A percentile compares a stretch with the other conserved stretches of the same genome.
Conservation (phyloP, 2,329 filamentous ascomycete genomes). For the Epichloe uncinata region DNA sequence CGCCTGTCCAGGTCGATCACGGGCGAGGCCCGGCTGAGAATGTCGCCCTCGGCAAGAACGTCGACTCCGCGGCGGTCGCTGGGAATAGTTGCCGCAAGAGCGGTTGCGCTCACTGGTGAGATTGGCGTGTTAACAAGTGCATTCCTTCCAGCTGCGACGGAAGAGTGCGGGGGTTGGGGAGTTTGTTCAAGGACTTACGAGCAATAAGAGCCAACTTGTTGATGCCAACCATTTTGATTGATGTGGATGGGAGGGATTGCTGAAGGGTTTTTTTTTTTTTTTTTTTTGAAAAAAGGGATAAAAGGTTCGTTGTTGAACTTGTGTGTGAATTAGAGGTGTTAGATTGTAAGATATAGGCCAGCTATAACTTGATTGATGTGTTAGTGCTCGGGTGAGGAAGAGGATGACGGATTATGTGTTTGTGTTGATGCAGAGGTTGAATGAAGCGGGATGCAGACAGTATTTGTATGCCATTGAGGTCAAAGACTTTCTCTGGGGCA, state of each 20-base stretch:
- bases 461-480: not conserved
- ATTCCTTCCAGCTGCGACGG: too few relatives aligned
- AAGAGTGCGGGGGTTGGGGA: too few relatives aligned
- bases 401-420: too few relatives aligned
- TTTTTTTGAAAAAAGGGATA: too few relatives aligned
- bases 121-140: not conserved
- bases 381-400: not conserved
- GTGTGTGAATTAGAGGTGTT: not conserved
- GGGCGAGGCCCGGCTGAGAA: not conserved
- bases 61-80: not conserved
- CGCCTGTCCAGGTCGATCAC: not conserved
- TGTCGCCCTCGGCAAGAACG: not conserved
- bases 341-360: not conserved
- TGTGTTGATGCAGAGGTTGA: not conserved
- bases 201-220: conserved; percentile 3
- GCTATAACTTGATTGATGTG: conserved; percentile 3
- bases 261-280: too few relatives aligned
- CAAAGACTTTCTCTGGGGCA: not conserved
- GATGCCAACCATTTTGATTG: conserved; percentile 5
- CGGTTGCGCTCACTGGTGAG: conserved; percentile 3
- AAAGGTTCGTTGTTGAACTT: too few relatives aligned
- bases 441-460: not conserved
- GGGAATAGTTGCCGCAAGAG: conserved; percentile 1
- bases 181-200: conserved; percentile 1
- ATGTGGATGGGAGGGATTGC: not conserved